Evolutionary conservation across 805 yeast species (phyloP), one percentile per base, ranked within the genome.

Genomic region (Metschnikowia gelsemii): DNA sequence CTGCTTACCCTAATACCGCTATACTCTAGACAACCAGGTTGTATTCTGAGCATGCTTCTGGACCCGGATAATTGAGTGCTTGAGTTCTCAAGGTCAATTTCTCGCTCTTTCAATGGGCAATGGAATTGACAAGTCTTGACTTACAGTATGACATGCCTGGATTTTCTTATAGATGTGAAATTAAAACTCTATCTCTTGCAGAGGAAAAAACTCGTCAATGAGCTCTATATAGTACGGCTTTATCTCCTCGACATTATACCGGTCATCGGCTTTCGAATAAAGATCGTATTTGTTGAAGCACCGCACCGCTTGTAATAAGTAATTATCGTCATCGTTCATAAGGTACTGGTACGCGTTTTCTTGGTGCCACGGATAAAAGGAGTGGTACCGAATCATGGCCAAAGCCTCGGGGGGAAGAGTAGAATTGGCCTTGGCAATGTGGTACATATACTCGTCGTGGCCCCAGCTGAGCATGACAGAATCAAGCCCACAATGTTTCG

Each of bases 401-500:
- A 82, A 63, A 0, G 77, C 88, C 56, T 81, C 84, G 6, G 72
- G 74, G 2, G 87, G 87, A 33, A 82, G 62, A 1, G 72, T 75
- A 11, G 85, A 79, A 53, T 79, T 82, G 42, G 70, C 68, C 56
- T 80, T 82, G 9, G 86, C 86, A 23, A 82, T 66, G 54, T 82
- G 86, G 50, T 81, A 82, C 85, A 82, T 80, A 60, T 82, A 82
- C 55, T 82, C 89, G 57, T 82, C 89, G 54, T 82, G 89, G 4
- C 89, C 89, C 88, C 87, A 82, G 42, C 85, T 79, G 30, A 82
- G 59, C 84, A 82, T 80, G 20, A 82, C 85, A 29, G 79, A 78
- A 44, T 79, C 84, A 25, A 82, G 58, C 0, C 89, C 89, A 58
- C 87, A 81, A 45, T 76, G 70, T 27, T 73, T 75, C 22, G 77